Evolutionary conservation across 2,329 filamentous ascomycete genomes (phyloP).

Genomic region (Diaporthe nobilis): DNA sequence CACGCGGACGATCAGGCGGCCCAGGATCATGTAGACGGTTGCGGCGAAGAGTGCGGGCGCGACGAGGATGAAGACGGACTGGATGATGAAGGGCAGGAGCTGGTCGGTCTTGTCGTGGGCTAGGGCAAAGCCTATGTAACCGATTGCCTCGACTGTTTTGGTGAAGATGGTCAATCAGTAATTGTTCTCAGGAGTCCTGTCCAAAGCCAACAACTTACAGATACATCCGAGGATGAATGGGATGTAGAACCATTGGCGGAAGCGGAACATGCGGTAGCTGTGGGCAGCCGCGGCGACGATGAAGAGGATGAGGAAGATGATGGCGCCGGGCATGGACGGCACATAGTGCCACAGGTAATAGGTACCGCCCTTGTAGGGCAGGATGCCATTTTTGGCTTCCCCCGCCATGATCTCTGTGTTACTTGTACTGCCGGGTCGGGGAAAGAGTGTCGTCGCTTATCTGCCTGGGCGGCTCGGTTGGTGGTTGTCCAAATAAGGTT

Average conservation of each 20-base stretch:
- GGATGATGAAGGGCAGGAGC: slow-evolving; percentile 57
- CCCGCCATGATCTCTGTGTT: background rate
- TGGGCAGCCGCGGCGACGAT: slow-evolving; percentile 55
- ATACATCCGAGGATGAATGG: slow-evolving; percentile 62
- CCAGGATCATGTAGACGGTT: slow-evolving; percentile 65
- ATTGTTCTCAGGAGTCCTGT: background rate
- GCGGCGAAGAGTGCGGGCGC: slow-evolving; percentile 64
- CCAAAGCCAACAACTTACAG: slow-evolving; percentile 54
- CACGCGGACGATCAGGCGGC: slow-evolving; percentile 58
- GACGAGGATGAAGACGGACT: slow-evolving; percentile 61
- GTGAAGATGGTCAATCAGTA: background rate
- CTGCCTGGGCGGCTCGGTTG: background rate
- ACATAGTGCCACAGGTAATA: slow-evolving; percentile 55
- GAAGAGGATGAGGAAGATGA: slow-evolving; percentile 61
- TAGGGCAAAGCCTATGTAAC: slow-evolving; percentile 54
- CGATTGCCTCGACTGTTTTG: slow-evolving; percentile 58
- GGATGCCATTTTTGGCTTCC: slow-evolving; percentile 47
- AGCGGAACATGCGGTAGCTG: slow-evolving; percentile 57
- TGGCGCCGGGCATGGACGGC: slow-evolving; percentile 59
- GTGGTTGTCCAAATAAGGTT: background rate
- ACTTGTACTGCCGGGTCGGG: background rate
- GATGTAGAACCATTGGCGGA: slow-evolving; percentile 65
- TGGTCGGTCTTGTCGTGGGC: slow-evolving; percentile 49
- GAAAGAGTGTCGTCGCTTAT: background rate
- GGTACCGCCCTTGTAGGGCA: slow-evolving; percentile 47